These are phyloP conservation scores for Hypoxylon perforatum DNA, from an alignment of 495 filamentous ascomycete genomes.

Conservation along the genomic window DNA sequence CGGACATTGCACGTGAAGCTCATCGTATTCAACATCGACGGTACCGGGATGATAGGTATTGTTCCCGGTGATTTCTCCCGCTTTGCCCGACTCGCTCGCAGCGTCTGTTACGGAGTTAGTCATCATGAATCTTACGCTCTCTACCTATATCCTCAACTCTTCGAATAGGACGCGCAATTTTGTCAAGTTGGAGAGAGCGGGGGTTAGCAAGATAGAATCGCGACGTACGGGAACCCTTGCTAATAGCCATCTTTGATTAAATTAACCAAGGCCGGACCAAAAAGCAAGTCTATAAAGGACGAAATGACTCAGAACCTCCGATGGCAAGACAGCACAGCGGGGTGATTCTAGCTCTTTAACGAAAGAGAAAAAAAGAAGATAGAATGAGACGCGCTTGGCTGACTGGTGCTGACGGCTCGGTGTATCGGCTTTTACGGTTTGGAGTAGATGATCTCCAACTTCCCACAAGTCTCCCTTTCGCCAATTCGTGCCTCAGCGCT, in stretches of 20 bases:
- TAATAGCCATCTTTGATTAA: conserved; percentile 29
- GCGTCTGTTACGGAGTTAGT: conserved; percentile 22
- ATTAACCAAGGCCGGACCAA: conserved; percentile 5
- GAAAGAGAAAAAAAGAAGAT: conserved; percentile 19
- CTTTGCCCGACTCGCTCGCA: conserved; percentile 42
- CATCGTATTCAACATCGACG: conserved; percentile 49
- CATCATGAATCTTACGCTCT: conserved; percentile 2
- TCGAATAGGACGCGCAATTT: conserved; percentile 6
- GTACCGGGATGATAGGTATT: conserved; percentile 42
- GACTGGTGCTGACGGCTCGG: conserved; percentile 15
- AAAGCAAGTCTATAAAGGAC: neutral
- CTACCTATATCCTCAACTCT: neutral
- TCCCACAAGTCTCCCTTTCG: neutral
- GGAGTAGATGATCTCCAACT: neutral
- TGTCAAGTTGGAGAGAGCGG: conserved; percentile 3
- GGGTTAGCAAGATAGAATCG: neutral
- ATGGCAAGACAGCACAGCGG: conserved; percentile 4
- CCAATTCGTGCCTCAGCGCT: conserved; percentile 12
- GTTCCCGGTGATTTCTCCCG: conserved; percentile 20
- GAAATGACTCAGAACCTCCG: conserved; percentile 17
- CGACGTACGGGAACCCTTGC: conserved; percentile 30
- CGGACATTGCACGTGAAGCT: conserved; percentile 58
- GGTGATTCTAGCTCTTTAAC: conserved; percentile 1
- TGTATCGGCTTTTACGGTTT: neutral
- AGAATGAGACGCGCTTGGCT: conserved; percentile 15